Percentiles rank a stretch among this genome's conserved stretches.
phyloP scores from a whole-genome alignment of 2,329 filamentous ascomycete genomes.

The Ceratocystis huliohia region DNA sequence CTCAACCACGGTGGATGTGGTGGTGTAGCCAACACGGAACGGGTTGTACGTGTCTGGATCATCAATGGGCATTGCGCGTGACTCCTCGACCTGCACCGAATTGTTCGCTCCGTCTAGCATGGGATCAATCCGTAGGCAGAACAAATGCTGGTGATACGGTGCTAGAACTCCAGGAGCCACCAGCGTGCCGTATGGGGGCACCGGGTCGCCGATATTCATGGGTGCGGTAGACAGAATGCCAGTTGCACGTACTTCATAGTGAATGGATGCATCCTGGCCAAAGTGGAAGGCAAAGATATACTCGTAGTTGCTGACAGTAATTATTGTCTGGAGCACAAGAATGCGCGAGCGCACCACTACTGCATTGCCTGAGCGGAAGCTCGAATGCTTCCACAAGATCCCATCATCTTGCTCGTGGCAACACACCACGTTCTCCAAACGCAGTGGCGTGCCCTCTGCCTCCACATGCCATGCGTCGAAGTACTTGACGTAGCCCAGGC shows the following conservation, averaged over 20 bases:
- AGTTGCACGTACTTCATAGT: conserved; percentile 29
- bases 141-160: conserved; percentile 57
- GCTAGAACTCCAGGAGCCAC: conserved; percentile 50
- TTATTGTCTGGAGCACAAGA: conserved; percentile 51
- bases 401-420: conserved; percentile 36
- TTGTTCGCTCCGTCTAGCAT: conserved; percentile 48
- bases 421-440: conserved; percentile 29
- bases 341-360: conserved; percentile 46
- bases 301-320: conserved; percentile 55
- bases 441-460: conserved; percentile 26
- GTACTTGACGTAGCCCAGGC: conserved; percentile 48
- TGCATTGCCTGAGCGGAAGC: conserved; percentile 46
- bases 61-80: conserved; percentile 32
- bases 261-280: conserved; percentile 37
- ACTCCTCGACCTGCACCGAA: conserved; percentile 35
- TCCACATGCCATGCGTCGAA: conserved; percentile 29
- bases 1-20: conserved; percentile 33
- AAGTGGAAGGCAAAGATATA: conserved; percentile 38
- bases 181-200: conserved; percentile 44
- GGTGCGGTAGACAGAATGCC: conserved; percentile 37
- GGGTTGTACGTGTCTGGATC: conserved; percentile 37
- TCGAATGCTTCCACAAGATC: conserved; percentile 52
- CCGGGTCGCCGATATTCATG: conserved; percentile 40
- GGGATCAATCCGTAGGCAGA: conserved; percentile 52
- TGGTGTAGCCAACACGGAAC: conserved; percentile 36